phyloP scores from a whole-genome alignment of 2,329 filamentous ascomycete genomes.

The Diaporthe vaccinii region DNA sequence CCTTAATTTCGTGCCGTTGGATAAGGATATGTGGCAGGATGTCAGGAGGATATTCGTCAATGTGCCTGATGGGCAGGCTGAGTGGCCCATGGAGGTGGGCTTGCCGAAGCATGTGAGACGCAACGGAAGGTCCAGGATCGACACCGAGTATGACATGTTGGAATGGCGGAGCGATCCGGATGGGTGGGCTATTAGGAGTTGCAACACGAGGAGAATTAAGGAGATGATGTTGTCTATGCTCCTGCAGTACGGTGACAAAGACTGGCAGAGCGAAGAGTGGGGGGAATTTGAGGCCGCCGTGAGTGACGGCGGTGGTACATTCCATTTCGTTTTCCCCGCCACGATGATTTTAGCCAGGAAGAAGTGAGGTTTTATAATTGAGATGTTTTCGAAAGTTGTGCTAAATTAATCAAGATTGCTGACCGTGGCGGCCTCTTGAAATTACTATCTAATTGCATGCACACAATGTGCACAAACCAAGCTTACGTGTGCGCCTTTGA shows the following conservation, averaged over 20 bases:
- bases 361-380: background rate
- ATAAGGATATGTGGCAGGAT: background rate
- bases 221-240: background rate
- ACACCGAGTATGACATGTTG: background rate
- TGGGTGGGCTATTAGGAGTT: background rate
- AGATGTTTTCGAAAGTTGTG: too few species aligned
- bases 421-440: too few species aligned
- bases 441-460: background rate
- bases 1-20: constrained; percentile 15
- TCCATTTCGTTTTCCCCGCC: background rate
- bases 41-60: constrained; percentile 21
- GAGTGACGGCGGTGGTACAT: background rate
- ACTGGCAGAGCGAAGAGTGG: constrained; percentile 16
- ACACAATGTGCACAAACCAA: background rate
- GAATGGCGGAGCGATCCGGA: constrained; percentile 8
- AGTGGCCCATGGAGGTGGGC: background rate
- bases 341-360: constrained; percentile 5
- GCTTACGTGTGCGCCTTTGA: too few species aligned
- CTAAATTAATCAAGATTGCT: too few species aligned
- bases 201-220: background rate
- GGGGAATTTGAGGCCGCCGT: background rate
- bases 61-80: background rate
- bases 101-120: background rate
- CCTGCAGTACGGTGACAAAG: background rate
- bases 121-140: background rate